phyloP scores from a whole-genome alignment of 805 yeast species.

The Schwanniomyces pseudopolymorphus region DNA sequence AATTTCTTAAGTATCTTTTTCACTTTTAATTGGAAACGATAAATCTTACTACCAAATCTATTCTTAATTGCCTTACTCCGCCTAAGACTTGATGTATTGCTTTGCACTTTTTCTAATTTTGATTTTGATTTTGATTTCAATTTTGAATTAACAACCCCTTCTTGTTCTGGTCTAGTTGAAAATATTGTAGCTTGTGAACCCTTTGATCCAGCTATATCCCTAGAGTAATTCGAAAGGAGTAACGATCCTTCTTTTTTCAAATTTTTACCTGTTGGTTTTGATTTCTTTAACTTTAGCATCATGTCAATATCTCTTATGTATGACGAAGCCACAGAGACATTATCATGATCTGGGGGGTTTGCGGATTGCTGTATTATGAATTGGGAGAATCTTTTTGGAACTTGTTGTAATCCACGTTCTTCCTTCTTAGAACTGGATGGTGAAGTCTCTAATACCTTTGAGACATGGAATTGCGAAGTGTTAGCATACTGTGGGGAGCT shows the following conservation, averaged over 20 bases:
- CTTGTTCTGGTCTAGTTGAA: conserved; percentile 33
- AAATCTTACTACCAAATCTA: conserved; percentile 31
- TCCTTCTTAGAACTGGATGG: not conserved
- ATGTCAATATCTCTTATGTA: conserved; percentile 1
- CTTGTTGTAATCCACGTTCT: conserved; percentile 25
- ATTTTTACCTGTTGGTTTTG: not conserved
- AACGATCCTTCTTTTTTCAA: not conserved
- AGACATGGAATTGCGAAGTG: conserved; percentile 20
- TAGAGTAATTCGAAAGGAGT: conserved; percentile 6
- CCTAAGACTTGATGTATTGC: conserved; percentile 13
- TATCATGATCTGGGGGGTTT: conserved; percentile 17
- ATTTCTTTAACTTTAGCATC: not conserved
- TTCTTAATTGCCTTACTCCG: conserved; percentile 34
- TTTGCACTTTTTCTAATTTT: conserved; percentile 1
- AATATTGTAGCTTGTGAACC: conserved; percentile 46
- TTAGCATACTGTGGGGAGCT: conserved; percentile 22
- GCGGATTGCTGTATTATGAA: conserved; percentile 35
- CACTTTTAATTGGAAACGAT: conserved; percentile 30
- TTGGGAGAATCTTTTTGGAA: conserved; percentile 41
- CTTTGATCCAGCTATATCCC: conserved; percentile 34
- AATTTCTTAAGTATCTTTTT: conserved; percentile 22
- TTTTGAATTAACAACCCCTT: conserved; percentile 2
- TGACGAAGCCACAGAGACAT: conserved; percentile 15
- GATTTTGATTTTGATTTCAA: conserved; percentile 1
- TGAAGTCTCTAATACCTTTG: not conserved